Evolutionary conservation across 2,329 filamentous ascomycete genomes (phyloP), one percentile per base, ranked within the genome.

Genomic region (Setomelanomma holmii): DNA sequence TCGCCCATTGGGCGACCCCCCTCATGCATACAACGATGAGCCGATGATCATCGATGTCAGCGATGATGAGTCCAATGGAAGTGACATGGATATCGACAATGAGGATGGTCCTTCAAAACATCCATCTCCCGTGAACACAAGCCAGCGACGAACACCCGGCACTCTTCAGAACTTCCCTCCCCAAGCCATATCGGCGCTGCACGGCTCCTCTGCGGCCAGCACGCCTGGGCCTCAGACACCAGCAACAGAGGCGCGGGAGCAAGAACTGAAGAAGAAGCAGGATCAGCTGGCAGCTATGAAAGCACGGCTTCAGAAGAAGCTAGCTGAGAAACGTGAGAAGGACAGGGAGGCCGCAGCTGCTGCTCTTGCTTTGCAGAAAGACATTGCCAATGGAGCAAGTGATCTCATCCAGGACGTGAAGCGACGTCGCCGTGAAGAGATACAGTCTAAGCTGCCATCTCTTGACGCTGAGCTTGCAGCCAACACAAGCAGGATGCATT

Each of bases 41-140:
- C 83, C 83, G 2, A 83, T 96, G 45, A 84, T 96, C 34, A 96
- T 96, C 61, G 86, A 96, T 59, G 88, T 96, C 34, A 96, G 91
- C 68, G 93, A 96, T 22, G 85, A 88, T 58, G 86, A 88, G 51
- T 79, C 70, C 22, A 84, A 80, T 20, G 80, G 78, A 5, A 81
- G 86, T 40, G 86, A 86, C 50, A 89, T 88, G 85, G 87, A 89
- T 27, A 80, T 88, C 20, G 76, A 78, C 27, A 75, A 76, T 46
- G 85, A 85, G 21, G 85, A 82, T 40, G 80, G 79, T 8, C 77
- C 45, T 24, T 19, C 61, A 19, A 40, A 50, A 30, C n/a, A n/a
- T n/a, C n/a, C n/a, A n/a, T n/a, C n/a, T n/a, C 21, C 58, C 38
- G n/a, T 58, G 48, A 14, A 17, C 21, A 5, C 30, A 46, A 45